Base-by-base conservation (phyloP, 306 rosid genomes). In the Ammopiptanthus mongolicus region DNA sequence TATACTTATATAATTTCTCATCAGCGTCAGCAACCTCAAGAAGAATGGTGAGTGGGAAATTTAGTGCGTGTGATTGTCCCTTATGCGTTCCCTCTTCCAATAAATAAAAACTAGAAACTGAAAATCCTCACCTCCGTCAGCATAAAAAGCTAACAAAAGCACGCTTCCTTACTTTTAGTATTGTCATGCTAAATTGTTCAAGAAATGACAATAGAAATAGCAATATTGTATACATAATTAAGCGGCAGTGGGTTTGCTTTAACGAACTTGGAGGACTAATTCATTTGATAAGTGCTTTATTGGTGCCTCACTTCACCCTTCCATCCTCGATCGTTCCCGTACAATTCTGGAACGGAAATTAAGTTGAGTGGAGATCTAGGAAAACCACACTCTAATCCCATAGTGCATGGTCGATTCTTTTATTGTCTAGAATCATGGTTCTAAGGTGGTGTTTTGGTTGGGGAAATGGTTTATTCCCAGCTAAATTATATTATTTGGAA, bases 281-380 rank as follows among this genome's bases (percentile, higher is more conserved):
- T 60, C 19, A 69, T 34, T 19, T 75, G 82, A 79, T 79, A 79
- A 70, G 66, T 39, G 74, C 78, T 21, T 42, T 64, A 34, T n/a
- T 48, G 48, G 62, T 55, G 36, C 48, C 36, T 63, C 36, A 33
- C 81, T 60, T 83, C 77, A 48, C 83, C 81, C 76, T 84, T 86
- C 81, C 76, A 81, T 86, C 84, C 80, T 48, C 21, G 47, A 19
- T 33, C 75, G 15, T 39, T 69, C 21, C 41, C 65, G 22, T 53
- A 56, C 61, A 51, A 21, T 75, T 36, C 2, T 67, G 65, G 36
- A 75, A 78, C 3, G 28, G 15, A 69, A 79, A 21, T 5, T 48
- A 47, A 34, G 18, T 13, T 80, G 14, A 81, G 90, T 86, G 93
- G 90, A 82, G 6, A 80, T 84, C 89, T 78, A 86, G 63, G 75